Percentiles rank a stretch among this genome's conserved stretches.
Conservation (phyloP, 495 filamentous ascomycete species). For the Penicillium canescens region DNA sequence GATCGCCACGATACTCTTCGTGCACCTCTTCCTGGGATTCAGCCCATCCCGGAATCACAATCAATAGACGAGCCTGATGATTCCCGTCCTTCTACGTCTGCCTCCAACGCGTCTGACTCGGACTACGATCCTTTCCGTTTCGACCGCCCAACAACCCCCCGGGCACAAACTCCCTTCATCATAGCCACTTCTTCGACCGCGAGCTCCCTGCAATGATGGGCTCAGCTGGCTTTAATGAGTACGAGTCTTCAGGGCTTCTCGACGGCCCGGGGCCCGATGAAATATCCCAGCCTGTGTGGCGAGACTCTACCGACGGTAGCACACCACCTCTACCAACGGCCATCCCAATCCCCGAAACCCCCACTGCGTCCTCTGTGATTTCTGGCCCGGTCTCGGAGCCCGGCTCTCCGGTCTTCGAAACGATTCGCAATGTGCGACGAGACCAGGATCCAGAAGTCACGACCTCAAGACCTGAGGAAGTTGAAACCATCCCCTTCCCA, state of each 20-base stretch:
- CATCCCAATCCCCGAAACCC: constrained; percentile 11
- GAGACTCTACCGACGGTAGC: constrained; percentile 1
- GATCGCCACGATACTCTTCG: constrained; percentile 39
- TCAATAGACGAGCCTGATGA: constrained; percentile 24
- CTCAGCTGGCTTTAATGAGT: constrained; percentile 18
- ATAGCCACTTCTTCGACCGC: constrained; percentile 19
- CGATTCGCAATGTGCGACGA: constrained; percentile 25
- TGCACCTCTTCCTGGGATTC: constrained; percentile 25
- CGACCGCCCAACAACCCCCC: constrained; percentile 38
- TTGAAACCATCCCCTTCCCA: constrained; percentile 30
- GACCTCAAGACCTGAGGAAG: constrained; percentile 1
- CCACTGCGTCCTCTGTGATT: constrained; percentile 5
- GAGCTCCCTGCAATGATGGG: constrained; percentile 27
- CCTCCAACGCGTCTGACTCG: constrained; percentile 37
- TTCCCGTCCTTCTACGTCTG: constrained; percentile 44
- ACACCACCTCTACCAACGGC: constrained; percentile 16
- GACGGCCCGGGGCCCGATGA: constrained; percentile 48
- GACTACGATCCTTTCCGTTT: constrained; percentile 51
- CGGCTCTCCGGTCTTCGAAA: constrained; percentile 31
- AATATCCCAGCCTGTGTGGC: constrained; percentile 22
- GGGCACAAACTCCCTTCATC: constrained; percentile 10
- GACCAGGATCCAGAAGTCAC: constrained; percentile 2
- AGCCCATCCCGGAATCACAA: constrained; percentile 1
- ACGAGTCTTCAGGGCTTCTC: constrained; percentile 25
- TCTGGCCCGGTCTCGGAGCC: constrained; percentile 20